These are phyloP conservation scores for Solanum pennellii DNA, from an alignment of 257 asterid genomes.

Conservation along the genomic window DNA sequence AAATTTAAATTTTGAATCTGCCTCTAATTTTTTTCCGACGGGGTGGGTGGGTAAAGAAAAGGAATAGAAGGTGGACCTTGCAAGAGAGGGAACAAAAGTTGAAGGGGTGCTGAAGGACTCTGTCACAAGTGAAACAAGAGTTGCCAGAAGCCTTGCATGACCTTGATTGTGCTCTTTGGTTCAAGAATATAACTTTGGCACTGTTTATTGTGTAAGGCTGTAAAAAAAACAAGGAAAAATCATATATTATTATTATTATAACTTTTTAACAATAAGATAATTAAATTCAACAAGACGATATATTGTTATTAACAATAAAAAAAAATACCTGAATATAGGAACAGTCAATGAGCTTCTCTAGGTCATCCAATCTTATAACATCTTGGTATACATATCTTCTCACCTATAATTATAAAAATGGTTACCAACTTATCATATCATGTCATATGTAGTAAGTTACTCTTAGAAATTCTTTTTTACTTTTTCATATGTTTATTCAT, in stretches of 20 bases:
- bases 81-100: constrained; percentile 86
- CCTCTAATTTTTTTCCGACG: rapidly evolving
- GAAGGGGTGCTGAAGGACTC: constrained; percentile 80
- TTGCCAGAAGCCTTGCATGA: constrained; percentile 54
- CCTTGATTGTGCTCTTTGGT: constrained; percentile 58
- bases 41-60: not conserved
- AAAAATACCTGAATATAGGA: constrained; percentile 54
- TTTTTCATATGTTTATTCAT: not conserved
- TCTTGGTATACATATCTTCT: constrained; percentile 79
- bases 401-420: constrained; percentile 30
- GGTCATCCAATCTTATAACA: constrained; percentile 78
- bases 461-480: not conserved
- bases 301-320: not conserved
- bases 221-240: constrained; percentile 1
- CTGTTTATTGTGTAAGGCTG: constrained; percentile 90
- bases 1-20: not conserved
- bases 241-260: not conserved
- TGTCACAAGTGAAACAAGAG: constrained; percentile 69
- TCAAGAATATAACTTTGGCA: constrained; percentile 81
- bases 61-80: constrained; percentile 38
- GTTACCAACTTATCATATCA: not conserved
- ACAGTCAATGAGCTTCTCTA: constrained; percentile 75
- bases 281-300: not conserved
- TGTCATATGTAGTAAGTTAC: not conserved
- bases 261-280: not conserved